Evolutionary conservation across 441 rosid species (phyloP), one percentile per base, ranked within the genome.

Genomic region (Syzygium syzygioides): DNA sequence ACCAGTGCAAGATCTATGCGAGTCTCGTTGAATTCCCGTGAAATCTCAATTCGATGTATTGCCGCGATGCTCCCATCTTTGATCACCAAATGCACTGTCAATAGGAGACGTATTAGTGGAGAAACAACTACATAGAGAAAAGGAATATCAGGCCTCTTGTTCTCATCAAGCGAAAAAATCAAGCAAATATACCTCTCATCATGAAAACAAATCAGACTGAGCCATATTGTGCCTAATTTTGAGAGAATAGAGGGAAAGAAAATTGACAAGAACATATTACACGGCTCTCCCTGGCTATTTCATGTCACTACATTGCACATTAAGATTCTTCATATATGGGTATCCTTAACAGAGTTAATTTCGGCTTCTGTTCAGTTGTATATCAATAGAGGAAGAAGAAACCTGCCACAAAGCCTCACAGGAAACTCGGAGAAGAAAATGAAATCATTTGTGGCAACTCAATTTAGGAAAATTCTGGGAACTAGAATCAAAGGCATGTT

Each of bases 31-130:
- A 90, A 87, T 34, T 86, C 68, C 55, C 55, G 50, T 52, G 92
- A 86, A 85, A 91, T 91, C 89, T 87, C 92, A 30, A 92, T 87
- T 3, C 53, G 89, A 85, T 89, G 92, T 84, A 90, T 87, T 25
- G 90, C 93, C 54, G 86, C 91, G 18, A 92, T 89, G 86, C 89
- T 91, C 48, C 96, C 94, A 79, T 93, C 94, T 87, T 91, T 91
- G 85, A 92, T 53, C 89, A 76, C 91, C 90, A 91, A 20, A 55
- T 84, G 88, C 86, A 90, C 95, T 93, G 94, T 64, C 87, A 28
- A 56, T 37, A 25, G 14, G 50, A 41, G 55, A 55, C 48, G 11
- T 32, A 15, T 71, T 20, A 37, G n/a, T 71, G 20, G 9, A 12
- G 83, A 76, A 76, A 55, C 41, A 15, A 45, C 60, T 14, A 20